phyloP scores from a whole-genome alignment of 495 filamentous ascomycete genomes.

The Bacidia gigantensis region DNA sequence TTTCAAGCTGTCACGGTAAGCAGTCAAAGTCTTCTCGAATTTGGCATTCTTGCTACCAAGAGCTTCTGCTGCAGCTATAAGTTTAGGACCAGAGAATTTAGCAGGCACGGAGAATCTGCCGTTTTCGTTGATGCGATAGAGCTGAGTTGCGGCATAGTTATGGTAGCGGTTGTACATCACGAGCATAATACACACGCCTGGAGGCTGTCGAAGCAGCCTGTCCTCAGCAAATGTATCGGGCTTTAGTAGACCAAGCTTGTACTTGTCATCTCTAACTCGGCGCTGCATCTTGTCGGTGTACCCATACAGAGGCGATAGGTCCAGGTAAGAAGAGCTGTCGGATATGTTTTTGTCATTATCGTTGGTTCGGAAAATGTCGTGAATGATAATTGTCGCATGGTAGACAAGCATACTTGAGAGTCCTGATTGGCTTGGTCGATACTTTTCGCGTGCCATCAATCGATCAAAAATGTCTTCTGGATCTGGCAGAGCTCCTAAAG shows the following conservation, averaged over 20 bases:
- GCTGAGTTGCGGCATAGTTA: constrained; percentile 25
- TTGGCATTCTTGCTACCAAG: too few species aligned
- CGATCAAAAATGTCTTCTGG: constrained; percentile 13
- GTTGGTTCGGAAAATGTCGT: constrained; percentile 40
- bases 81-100: neutral
- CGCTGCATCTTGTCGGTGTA: constrained; percentile 33
- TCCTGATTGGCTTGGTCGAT: constrained; percentile 12
- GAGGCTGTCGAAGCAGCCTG: constrained; percentile 34
- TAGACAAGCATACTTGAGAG: constrained; percentile 36
- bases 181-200: constrained; percentile 32
- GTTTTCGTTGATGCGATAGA: constrained; percentile 29
- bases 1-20: neutral
- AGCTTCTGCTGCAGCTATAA: neutral
- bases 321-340: constrained; percentile 42
- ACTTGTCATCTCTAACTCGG: constrained; percentile 27
- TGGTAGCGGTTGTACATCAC: constrained; percentile 32
- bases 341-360: constrained; percentile 29
- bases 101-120: constrained; percentile 22
- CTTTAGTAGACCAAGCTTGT: constrained; percentile 35
- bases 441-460: constrained; percentile 11
- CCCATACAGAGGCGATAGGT: constrained; percentile 42
- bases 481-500: constrained; percentile 18
- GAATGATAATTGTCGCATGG: constrained; percentile 35
- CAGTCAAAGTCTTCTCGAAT: too few species aligned
- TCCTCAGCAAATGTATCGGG: constrained; percentile 39